Percentiles rank a stretch among this genome's conserved stretches.
phyloP scores from a whole-genome alignment of 345 rosid genomes.

The Citrus cavaleriei region DNA sequence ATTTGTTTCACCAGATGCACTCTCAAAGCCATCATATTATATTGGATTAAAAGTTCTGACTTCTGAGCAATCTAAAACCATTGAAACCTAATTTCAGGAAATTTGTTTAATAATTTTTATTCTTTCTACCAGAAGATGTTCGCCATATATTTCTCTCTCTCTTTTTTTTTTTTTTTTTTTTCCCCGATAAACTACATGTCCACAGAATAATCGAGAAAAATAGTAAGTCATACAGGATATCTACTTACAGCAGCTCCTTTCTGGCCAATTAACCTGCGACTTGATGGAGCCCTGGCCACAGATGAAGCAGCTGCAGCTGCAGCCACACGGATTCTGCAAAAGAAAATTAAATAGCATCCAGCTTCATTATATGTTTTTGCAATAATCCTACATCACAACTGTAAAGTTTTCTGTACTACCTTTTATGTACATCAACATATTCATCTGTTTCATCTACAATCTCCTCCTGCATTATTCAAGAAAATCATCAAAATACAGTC shows the following conservation, averaged over 20 bases:
- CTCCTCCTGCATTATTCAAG: slow-evolving; percentile 61
- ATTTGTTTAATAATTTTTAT: neutral
- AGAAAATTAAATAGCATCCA: neutral
- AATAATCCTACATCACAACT: neutral
- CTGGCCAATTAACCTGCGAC: slow-evolving; percentile 58
- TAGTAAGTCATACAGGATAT: neutral
- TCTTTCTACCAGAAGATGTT: neutral
- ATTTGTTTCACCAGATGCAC: neutral
- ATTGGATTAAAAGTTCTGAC: neutral
- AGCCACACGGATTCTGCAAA: slow-evolving; percentile 86
- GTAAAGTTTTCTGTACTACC: slow-evolving; percentile 30
- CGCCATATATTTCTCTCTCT: too few species aligned
- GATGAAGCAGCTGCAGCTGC: slow-evolving; percentile 96
- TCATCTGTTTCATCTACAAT: slow-evolving; percentile 99
- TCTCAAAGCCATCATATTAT: neutral
- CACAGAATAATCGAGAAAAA: neutral
- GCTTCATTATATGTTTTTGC: neutral
- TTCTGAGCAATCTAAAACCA: neutral
- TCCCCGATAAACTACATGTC: neutral
- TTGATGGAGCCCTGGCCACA: slow-evolving; percentile 82
- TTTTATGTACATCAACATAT: slow-evolving; percentile 91
- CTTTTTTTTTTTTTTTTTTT: too few species aligned
- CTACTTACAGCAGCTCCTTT: slow-evolving; percentile 53
- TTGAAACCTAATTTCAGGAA: neutral
- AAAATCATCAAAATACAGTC: neutral